Evolutionary conservation across 108 stramenopile species (phyloP).

Genomic region (Cylindrotheca fusiformis): DNA sequence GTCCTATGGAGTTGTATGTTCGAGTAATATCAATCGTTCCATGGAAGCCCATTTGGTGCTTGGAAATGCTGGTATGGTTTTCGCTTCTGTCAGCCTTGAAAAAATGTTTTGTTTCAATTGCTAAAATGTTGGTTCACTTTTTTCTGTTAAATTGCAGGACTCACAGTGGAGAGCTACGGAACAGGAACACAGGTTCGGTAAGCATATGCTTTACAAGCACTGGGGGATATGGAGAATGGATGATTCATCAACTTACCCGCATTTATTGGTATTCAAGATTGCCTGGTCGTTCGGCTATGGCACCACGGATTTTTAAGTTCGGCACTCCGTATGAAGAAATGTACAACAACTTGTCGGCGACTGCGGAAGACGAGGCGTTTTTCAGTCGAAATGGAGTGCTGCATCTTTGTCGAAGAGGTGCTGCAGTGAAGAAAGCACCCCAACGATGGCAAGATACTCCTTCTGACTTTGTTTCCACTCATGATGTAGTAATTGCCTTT

Average conservation of each 20-base stretch:
- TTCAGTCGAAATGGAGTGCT: slow-evolving; percentile 83
- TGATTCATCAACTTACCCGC: neutral
- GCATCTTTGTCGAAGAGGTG: slow-evolving; percentile 83
- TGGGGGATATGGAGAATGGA: too few relatives aligned
- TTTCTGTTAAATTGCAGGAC: slow-evolving; percentile 37
- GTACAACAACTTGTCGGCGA: slow-evolving; percentile 73
- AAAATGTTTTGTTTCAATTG: too few relatives aligned
- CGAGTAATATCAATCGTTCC: slow-evolving; percentile 90
- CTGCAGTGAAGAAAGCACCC: slow-evolving; percentile 82
- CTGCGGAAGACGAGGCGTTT: slow-evolving; percentile 82
- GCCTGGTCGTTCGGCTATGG: slow-evolving; percentile 40
- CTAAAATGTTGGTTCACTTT: too few relatives aligned
- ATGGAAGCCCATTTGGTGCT: slow-evolving; percentile 91
- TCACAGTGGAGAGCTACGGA: slow-evolving; percentile 83
- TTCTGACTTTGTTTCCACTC: slow-evolving; percentile 48
- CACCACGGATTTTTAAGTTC: slow-evolving; percentile 87
- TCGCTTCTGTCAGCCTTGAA: too few relatives aligned
- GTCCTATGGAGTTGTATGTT: slow-evolving; percentile 85
- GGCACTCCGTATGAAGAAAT: slow-evolving; percentile 88
- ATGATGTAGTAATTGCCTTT: slow-evolving; percentile 89
- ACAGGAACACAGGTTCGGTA: slow-evolving; percentile 87
- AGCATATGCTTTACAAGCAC: slow-evolving; percentile 1
- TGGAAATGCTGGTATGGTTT: slow-evolving; percentile 72
- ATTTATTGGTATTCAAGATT: slow-evolving; percentile 16
- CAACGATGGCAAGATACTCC: slow-evolving; percentile 89